Percentiles rank a stretch among this genome's conserved stretches.
Evolutionary conservation across 2,329 filamentous ascomycete species (phyloP).

Genomic region (Elsinoe necatrix): DNA sequence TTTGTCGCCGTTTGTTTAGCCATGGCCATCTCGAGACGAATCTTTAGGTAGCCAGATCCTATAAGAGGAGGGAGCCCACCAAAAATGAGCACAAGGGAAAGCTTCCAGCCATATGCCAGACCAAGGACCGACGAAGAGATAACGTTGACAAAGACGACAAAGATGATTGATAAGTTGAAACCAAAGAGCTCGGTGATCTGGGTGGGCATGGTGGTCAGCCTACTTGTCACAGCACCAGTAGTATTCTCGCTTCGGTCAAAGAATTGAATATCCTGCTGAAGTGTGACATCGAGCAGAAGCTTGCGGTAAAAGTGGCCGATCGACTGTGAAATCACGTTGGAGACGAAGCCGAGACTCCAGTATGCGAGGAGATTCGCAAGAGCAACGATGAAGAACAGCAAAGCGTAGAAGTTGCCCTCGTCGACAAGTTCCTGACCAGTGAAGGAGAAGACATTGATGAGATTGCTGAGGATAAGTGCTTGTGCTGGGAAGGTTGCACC

Average conservation of each 20-base stretch:
- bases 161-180: slow-evolving; percentile 50
- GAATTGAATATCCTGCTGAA: slow-evolving; percentile 77
- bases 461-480: slow-evolving; percentile 32
- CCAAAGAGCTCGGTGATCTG: slow-evolving; percentile 50
- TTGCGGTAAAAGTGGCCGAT: slow-evolving; percentile 47
- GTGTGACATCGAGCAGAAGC: slow-evolving; percentile 53
- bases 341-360: slow-evolving; percentile 38
- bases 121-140: slow-evolving; percentile 57
- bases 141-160: slow-evolving; percentile 59
- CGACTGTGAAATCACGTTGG: slow-evolving; percentile 32
- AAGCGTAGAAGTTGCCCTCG: slow-evolving; percentile 51
- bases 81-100: slow-evolving; percentile 58
- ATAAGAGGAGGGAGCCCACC: slow-evolving; percentile 48
- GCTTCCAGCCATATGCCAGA: slow-evolving; percentile 68
- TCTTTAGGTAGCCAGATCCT: slow-evolving; percentile 41
- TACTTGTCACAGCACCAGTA: slow-evolving; percentile 77
- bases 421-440: slow-evolving; percentile 24
- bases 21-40: slow-evolving; percentile 56
- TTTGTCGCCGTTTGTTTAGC: slow-evolving; percentile 60
- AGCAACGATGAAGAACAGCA: slow-evolving; percentile 57
- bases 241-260: slow-evolving; percentile 88
- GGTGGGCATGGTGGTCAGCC: slow-evolving; percentile 41
- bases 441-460: slow-evolving; percentile 32
- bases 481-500: slow-evolving; percentile 30
- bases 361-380: slow-evolving; percentile 47